Evolutionary conservation across 257 asterid genomes (phyloP).

Genomic region (Thymus quinquecostatus): DNA sequence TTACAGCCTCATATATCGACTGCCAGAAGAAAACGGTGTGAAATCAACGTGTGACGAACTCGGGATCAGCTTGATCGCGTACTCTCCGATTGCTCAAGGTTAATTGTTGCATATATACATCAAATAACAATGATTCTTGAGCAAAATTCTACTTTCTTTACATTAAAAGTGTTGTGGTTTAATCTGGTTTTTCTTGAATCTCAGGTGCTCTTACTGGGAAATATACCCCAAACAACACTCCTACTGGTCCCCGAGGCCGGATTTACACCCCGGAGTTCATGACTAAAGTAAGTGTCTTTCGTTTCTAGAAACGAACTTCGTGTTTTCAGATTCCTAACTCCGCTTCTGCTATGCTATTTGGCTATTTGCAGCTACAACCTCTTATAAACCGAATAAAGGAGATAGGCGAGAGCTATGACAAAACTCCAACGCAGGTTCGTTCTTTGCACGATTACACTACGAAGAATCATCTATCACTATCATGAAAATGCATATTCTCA

Average conservation of each 20-base stretch:
- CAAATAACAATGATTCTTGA: constrained; percentile 9
- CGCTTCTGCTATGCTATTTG: not conserved
- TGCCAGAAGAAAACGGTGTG: constrained; percentile 89
- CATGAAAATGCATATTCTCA: not conserved
- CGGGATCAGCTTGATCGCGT: constrained; percentile 80
- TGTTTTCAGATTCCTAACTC: constrained; percentile 16
- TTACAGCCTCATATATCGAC: constrained; percentile 85
- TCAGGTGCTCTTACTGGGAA: constrained; percentile 94
- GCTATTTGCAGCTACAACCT: constrained; percentile 76
- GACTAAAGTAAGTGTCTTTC: constrained; percentile 52
- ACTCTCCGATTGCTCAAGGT: constrained; percentile 99
- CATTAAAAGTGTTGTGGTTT: not conserved
- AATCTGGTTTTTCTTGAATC: constrained; percentile 26
- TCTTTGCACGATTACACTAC: not conserved
- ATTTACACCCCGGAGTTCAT: constrained; percentile 80
- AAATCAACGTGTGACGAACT: constrained; percentile 91
- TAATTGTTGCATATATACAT: not conserved
- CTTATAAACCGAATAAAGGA: constrained; percentile 71
- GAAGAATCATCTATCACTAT: not conserved
- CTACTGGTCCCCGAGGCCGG: constrained; percentile 86
- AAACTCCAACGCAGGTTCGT: constrained; percentile 83
- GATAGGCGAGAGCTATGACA: constrained; percentile 69
- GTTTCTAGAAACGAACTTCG: not conserved
- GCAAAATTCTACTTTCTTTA: not conserved
- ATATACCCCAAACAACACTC: constrained; percentile 76